A percentile compares a stretch with the other conserved stretches of the same genome.
Evolutionary conservation across 352 stramenopile species (phyloP).

Genomic region (Phytophthora crassamura): DNA sequence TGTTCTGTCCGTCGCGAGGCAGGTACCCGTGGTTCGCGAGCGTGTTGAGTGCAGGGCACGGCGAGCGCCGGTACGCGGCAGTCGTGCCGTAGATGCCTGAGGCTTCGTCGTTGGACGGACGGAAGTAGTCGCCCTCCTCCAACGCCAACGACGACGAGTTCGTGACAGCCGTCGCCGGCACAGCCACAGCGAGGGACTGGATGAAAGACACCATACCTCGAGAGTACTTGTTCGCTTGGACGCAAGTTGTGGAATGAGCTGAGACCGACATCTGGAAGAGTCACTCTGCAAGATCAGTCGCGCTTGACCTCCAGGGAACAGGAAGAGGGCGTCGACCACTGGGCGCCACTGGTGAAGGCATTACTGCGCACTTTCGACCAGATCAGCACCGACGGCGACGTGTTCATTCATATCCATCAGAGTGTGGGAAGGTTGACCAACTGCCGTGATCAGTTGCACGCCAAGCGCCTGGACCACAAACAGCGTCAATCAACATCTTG

Average conservation of each 20-base stretch:
- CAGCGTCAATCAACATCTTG: too few species aligned
- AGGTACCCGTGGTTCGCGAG: conserved; percentile 60
- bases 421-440: conserved; percentile 8
- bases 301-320: conserved; percentile 5
- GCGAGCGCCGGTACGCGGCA: conserved; percentile 35
- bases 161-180: conserved; percentile 1
- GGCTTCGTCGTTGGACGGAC: conserved; percentile 20
- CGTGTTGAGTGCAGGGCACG: conserved; percentile 57
- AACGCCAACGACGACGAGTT: conserved; percentile 19
- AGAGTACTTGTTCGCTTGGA: conserved; percentile 5
- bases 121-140: conserved; percentile 37
- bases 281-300: neutral
- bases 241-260: conserved; percentile 34
- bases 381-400: neutral
- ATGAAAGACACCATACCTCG: conserved; percentile 14
- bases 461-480: conserved; percentile 12
- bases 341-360: conserved; percentile 14
- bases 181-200: conserved; percentile 12
- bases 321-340: too few species aligned
- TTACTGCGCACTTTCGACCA: conserved; percentile 14
- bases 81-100: conserved; percentile 37
- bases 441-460: conserved; percentile 6
- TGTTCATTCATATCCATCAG: conserved; percentile 2
- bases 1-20: conserved; percentile 46
- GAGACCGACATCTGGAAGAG: conserved; percentile 12